Percentiles rank a stretch among this genome's conserved stretches.
phyloP scores from a whole-genome alignment of 176 grass and related monocot species.

The Hordeum vulgare region MorexV3_pseudomolecules_assembly NC_058524.1:48103640-48104139 shows the following conservation, averaged over 20 bases:
- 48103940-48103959: conserved; percentile 9
- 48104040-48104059: not conserved
- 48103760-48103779: conserved; percentile 2
- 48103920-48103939: not conserved
- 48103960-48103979: not conserved
- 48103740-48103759: not conserved
- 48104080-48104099: not conserved
- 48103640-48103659: conserved; percentile 43
- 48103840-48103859: conserved; percentile 65
- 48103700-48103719: conserved; percentile 10
- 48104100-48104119: not conserved
- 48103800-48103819: conserved; percentile 51
- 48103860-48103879: conserved; percentile 76
- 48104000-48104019: not conserved
- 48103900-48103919: not conserved
- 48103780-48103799: conserved; percentile 77
- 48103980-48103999: not conserved
- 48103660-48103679: conserved; percentile 83
- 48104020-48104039: not conserved
- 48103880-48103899: not conserved
- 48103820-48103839: conserved; percentile 61
- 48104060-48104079: not conserved
- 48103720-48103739: conserved; percentile 34
- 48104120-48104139: not conserved
- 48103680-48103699: conserved; percentile 13